Conservation (phyloP, 2,329 filamentous ascomycete species). For the Gnomoniopsis sp. region DNA sequence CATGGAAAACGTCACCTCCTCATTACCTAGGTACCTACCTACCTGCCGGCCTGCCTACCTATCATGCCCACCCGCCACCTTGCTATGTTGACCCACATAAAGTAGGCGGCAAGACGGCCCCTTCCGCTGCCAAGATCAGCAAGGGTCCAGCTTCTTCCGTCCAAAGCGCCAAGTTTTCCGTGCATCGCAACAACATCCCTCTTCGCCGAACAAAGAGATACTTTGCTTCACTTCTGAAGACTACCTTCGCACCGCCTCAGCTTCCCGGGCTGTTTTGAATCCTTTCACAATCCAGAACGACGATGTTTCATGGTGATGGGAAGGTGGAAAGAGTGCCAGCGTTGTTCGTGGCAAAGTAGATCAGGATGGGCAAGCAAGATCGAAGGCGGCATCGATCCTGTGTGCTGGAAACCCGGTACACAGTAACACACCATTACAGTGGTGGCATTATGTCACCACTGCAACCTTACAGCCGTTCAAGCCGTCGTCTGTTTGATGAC, state of each 20-base stretch:
- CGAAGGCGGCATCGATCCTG: background rate
- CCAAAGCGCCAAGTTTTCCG: background rate
- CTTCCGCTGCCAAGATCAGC: background rate
- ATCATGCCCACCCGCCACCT: background rate
- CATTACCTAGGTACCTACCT: background rate
- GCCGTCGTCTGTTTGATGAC: background rate
- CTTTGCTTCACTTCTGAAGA: too few species aligned
- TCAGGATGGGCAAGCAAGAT: background rate
- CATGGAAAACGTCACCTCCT: background rate
- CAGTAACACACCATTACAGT: background rate
- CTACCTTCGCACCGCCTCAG: background rate
- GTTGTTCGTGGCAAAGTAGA: background rate
- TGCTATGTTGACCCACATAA: background rate
- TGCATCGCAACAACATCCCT: background rate
- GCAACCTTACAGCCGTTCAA: background rate
- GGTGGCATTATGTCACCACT: constrained; percentile 4
- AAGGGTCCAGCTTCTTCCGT: background rate
- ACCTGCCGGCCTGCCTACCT: too few species aligned
- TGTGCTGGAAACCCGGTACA: background rate
- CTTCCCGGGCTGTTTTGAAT: background rate
- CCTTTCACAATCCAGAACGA: background rate
- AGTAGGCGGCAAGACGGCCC: background rate
- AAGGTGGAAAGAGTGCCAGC: background rate
- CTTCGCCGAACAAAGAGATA: background rate
- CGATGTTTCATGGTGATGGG: background rate